A percentile compares a stretch with the other conserved stretches of the same genome.
These are phyloP conservation scores for Teunomyces lycoperdinae DNA, from an alignment of 805 yeast species.

Conservation along the genomic window DNA sequence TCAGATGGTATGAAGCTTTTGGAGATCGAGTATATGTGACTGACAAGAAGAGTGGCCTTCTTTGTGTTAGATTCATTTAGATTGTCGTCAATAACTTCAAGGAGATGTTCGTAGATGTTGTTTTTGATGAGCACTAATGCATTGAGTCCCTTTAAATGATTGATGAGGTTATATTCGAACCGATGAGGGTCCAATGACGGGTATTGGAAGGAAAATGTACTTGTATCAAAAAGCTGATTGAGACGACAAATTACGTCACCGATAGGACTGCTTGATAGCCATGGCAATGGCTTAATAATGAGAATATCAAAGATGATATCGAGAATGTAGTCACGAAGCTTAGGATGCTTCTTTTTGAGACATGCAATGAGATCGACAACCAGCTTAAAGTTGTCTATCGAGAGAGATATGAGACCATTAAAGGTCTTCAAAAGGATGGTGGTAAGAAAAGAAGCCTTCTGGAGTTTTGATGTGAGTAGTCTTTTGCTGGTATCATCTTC, in stretches of 20 bases:
- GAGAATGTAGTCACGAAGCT: constrained; percentile 59
- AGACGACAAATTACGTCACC: constrained; percentile 16
- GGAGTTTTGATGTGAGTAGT: constrained; percentile 47
- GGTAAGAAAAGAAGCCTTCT: constrained; percentile 58
- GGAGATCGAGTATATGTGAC: constrained; percentile 59
- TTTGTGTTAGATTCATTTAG: constrained; percentile 45
- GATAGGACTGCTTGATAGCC: constrained; percentile 34
- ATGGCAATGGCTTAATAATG: constrained; percentile 55
- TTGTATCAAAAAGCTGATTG: not conserved
- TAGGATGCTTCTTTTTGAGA: constrained; percentile 54
- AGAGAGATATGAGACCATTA: constrained; percentile 70
- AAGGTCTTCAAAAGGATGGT: constrained; percentile 64
- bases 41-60: constrained; percentile 62
- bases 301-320: constrained; percentile 72
- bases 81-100: constrained; percentile 39
- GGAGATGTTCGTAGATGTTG: constrained; percentile 51
- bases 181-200: constrained; percentile 23
- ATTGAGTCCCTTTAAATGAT: constrained; percentile 67
- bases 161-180: constrained; percentile 43
- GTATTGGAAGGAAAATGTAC: constrained; percentile 12
- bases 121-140: constrained; percentile 49
- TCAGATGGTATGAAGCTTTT: constrained; percentile 53
- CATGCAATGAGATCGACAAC: constrained; percentile 59
- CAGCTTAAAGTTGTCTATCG: constrained; percentile 53
- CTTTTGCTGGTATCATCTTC: constrained; percentile 13